Conservation (phyloP, 139 green algal genomes). For the Haematococcus lacustris region DNA sequence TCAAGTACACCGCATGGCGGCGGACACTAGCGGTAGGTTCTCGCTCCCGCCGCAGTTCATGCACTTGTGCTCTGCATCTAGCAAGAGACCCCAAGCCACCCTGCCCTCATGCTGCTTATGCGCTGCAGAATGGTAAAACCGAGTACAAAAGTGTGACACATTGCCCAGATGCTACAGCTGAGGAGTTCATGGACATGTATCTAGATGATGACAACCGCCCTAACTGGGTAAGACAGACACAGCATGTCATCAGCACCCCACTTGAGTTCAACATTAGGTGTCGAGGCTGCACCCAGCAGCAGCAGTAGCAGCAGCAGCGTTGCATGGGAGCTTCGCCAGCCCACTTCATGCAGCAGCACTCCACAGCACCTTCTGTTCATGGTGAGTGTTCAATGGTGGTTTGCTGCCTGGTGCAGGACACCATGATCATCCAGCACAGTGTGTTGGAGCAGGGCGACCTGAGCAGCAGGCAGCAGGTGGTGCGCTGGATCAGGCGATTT, state of each 20-base stretch:
- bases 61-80: background rate
- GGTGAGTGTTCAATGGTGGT: too few relatives aligned
- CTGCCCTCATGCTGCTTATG: background rate
- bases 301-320: too few relatives aligned
- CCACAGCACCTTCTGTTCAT: too few relatives aligned
- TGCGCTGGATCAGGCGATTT: conserved; percentile 82
- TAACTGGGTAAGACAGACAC: conserved; percentile 62
- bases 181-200: conserved; percentile 86
- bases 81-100: background rate
- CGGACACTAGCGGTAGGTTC: conserved; percentile 46
- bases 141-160: conserved; percentile 85
- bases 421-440: conserved; percentile 65
- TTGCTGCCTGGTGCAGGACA: conserved; percentile 61
- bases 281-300: too few relatives aligned
- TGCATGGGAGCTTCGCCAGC: too few relatives aligned
- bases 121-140: conserved; percentile 58
- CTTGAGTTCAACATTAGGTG: too few relatives aligned
- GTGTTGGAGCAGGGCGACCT: conserved; percentile 53
- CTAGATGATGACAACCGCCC: conserved; percentile 66
- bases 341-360: too few relatives aligned
- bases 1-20: conserved; percentile 65
- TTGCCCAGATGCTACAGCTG: conserved; percentile 52
- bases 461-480: conserved; percentile 62
- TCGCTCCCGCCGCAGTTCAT: background rate
- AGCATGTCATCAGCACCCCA: too few relatives aligned